Percentiles rank a stretch among this genome's conserved stretches.
phyloP scores from a whole-genome alignment of 2,329 filamentous ascomycete species.

The Colletotrichum tropicicola region DNA sequence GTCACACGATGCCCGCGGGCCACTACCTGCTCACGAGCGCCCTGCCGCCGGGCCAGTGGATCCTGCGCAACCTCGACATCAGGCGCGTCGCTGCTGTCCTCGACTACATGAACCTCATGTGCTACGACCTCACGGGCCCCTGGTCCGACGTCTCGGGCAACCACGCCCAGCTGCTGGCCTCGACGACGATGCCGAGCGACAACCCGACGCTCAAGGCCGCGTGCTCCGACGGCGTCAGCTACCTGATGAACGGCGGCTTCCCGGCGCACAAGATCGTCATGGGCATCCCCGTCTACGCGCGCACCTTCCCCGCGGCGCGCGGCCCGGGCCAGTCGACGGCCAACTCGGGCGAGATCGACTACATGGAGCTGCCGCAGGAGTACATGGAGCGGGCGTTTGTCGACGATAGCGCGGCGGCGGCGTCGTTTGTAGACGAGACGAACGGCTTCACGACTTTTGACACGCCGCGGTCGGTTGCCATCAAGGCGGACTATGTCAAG shows the following conservation, averaged over 20 bases:
- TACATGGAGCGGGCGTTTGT: constrained; percentile 52
- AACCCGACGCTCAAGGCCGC: constrained; percentile 48
- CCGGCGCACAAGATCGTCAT: constrained; percentile 67
- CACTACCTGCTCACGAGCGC: constrained; percentile 68
- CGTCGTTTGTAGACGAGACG: constrained; percentile 60
- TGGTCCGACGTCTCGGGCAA: constrained; percentile 70
- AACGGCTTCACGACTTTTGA: constrained; percentile 72
- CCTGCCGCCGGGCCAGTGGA: constrained; percentile 70
- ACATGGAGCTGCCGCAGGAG: constrained; percentile 65
- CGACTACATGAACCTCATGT: constrained; percentile 74
- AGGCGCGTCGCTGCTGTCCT: constrained; percentile 58
- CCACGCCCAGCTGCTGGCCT: constrained; percentile 67
- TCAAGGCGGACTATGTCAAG: constrained; percentile 69
- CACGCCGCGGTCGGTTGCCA: constrained; percentile 65
- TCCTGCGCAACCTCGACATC: constrained; percentile 68
- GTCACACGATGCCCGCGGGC: constrained; percentile 62
- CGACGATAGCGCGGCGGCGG: constrained; percentile 62
- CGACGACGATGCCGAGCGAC: constrained; percentile 18
- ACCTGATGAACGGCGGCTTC: constrained; percentile 62
- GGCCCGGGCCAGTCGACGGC: constrained; percentile 62
- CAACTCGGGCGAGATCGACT: constrained; percentile 65
- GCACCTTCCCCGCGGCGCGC: constrained; percentile 64
- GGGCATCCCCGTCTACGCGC: constrained; percentile 70
- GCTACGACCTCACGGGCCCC: constrained; percentile 73
- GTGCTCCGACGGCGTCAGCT: constrained; percentile 64